phyloP scores from a whole-genome alignment of 306 rosid species.

The Sechiopsis laciniata region DNA sequence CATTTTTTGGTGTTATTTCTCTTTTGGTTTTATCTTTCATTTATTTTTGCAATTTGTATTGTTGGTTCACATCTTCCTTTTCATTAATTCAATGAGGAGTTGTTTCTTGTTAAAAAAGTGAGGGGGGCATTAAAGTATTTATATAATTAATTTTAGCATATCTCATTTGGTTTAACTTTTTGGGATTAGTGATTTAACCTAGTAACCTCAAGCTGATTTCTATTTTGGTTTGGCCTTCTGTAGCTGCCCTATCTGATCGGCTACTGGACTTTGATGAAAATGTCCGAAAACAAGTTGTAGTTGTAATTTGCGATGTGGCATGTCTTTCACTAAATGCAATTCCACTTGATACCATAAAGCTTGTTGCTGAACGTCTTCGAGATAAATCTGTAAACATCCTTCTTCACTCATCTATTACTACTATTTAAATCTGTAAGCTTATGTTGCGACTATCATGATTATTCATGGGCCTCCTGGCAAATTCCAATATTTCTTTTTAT shows the following conservation, averaged over 20 bases:
- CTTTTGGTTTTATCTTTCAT: too few relatives aligned
- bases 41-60: too few relatives aligned
- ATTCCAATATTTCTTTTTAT: conserved; percentile 26
- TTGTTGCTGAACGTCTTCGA: conserved; percentile 93
- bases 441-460: neutral
- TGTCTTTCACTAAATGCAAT: conserved; percentile 57
- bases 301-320: conserved; percentile 85
- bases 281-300: conserved; percentile 92
- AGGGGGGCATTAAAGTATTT: neutral
- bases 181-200: neutral
- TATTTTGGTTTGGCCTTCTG: conserved; percentile 31
- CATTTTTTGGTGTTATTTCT: too few relatives aligned
- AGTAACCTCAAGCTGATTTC: conserved; percentile 26
- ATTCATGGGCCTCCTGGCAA: neutral
- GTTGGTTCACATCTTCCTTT: too few relatives aligned
- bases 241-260: conserved; percentile 94
- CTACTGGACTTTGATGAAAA: conserved; percentile 89
- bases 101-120: too few relatives aligned
- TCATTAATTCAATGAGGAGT: too few relatives aligned
- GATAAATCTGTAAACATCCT: conserved; percentile 80
- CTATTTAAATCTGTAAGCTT: neutral
- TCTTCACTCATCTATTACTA: conserved; percentile 18
- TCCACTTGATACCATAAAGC: conserved; percentile 74
- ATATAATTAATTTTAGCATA: neutral
- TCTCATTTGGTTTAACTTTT: neutral